Conservation (phyloP, 768 basidiomycete species). For the Serendipita sp. region DNA sequence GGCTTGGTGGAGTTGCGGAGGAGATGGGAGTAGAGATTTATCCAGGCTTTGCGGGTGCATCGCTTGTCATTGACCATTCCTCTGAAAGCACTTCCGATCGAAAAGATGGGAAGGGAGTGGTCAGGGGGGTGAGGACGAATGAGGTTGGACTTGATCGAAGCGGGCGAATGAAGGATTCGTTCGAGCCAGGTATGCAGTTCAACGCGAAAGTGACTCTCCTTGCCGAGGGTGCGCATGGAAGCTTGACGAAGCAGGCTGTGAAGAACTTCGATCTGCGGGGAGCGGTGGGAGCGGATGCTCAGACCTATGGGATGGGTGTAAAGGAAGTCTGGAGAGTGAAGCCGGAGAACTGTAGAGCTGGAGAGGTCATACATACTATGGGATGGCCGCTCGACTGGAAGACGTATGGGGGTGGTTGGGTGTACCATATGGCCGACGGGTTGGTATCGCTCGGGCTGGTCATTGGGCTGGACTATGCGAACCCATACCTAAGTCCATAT, state of each 20-base stretch:
- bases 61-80: slow-evolving; percentile 32
- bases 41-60: slow-evolving; percentile 88
- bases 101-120: slow-evolving; percentile 14
- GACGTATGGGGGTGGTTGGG: slow-evolving; percentile 86
- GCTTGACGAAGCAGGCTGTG: slow-evolving; percentile 65
- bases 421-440: slow-evolving; percentile 90
- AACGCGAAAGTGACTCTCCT: slow-evolving; percentile 80
- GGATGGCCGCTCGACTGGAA: slow-evolving; percentile 78
- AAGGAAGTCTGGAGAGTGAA: slow-evolving; percentile 96
- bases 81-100: neutral
- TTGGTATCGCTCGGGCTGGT: slow-evolving; percentile 84
- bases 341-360: slow-evolving; percentile 39
- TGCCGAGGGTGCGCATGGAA: slow-evolving; percentile 91
- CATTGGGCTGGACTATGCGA: slow-evolving; percentile 84
- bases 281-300: slow-evolving; percentile 46
- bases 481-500: slow-evolving; percentile 85
- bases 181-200: slow-evolving; percentile 95
- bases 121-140: slow-evolving; percentile 75
- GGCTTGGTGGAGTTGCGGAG: slow-evolving; percentile 79
- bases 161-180: slow-evolving; percentile 62
- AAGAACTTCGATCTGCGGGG: slow-evolving; percentile 56
- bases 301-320: slow-evolving; percentile 90
- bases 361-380: slow-evolving; percentile 78
- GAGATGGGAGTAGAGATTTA: slow-evolving; percentile 85
- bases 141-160: slow-evolving; percentile 81